Evolutionary conservation across 2,329 filamentous ascomycete species (phyloP).

Genomic region (Sporothrix globosa): DNA sequence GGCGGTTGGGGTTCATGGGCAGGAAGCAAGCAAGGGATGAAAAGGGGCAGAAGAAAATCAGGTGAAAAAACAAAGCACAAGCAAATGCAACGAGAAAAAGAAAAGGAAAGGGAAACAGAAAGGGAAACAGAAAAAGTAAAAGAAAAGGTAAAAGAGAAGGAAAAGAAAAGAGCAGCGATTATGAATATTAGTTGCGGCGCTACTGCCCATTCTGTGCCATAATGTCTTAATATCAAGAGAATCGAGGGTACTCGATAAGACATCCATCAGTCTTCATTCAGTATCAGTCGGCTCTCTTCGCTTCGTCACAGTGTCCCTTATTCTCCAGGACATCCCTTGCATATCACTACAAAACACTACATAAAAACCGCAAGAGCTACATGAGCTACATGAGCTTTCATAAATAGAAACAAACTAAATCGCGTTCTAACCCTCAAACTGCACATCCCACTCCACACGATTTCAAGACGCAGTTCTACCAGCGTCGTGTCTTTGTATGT

Average conservation of each 20-base stretch:
- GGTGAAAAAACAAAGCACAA: not conserved
- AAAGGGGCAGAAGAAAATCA: not conserved
- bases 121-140: not conserved
- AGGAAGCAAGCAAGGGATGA: constrained; percentile 9
- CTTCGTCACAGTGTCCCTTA: not conserved
- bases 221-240: no score
- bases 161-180: no score
- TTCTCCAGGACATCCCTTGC: constrained; percentile 16
- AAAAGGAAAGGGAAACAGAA: not conserved
- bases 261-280: no score
- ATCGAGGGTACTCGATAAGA: no score
- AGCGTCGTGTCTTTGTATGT: not conserved
- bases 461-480: not conserved
- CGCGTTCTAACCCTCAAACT: not conserved
- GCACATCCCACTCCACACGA: constrained; percentile 10
- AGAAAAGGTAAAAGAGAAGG: not conserved
- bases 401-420: not conserved
- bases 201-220: no score
- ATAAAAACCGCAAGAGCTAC: not conserved
- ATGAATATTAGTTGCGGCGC: no score
- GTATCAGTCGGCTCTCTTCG: no score
- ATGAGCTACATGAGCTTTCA: not conserved
- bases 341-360: constrained; percentile 1
- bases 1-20: not conserved
- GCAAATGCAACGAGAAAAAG: not conserved